These are phyloP conservation scores for Pseudofabraea citricarpa DNA, from an alignment of 2,329 filamentous ascomycete genomes.

Conservation along the genomic window DNA sequence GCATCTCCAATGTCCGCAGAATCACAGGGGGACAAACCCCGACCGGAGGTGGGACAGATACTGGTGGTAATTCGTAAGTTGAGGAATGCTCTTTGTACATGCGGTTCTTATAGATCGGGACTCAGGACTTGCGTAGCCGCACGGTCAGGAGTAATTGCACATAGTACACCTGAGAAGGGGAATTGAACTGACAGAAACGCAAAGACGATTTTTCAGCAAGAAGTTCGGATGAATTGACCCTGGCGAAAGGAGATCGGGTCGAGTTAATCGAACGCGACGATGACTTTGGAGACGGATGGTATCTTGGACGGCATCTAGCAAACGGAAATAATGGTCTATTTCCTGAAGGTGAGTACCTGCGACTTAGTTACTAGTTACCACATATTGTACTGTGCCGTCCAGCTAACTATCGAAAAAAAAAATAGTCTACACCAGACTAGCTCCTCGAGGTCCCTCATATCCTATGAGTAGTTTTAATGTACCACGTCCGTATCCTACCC, in stretches of 20 bases:
- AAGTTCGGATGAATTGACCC: constrained; percentile 86
- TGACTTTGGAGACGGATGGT: constrained; percentile 87
- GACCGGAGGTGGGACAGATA: constrained; percentile 61
- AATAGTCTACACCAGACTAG: constrained; percentile 29
- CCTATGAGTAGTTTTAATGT: constrained; percentile 15
- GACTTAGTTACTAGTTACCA: too few species aligned
- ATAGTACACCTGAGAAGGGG: background rate
- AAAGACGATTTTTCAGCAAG: constrained; percentile 88
- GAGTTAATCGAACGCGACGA: constrained; percentile 82
- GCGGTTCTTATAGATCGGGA: constrained; percentile 2
- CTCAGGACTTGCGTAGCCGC: too few species aligned
- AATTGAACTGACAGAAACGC: constrained; percentile 13
- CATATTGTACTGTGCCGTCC: too few species aligned
- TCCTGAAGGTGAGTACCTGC: constrained; percentile 59
- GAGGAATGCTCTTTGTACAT: constrained; percentile 1
- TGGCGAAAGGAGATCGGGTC: constrained; percentile 79
- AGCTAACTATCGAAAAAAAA: too few species aligned
- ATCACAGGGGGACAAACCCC: constrained; percentile 19
- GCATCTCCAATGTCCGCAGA: constrained; percentile 39
- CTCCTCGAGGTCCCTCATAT: constrained; percentile 25
- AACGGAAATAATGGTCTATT: constrained; percentile 76
- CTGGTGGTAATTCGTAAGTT: constrained; percentile 69
- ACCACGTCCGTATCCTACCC: constrained; percentile 9
- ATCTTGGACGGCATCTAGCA: constrained; percentile 67
- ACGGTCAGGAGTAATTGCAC: too few species aligned